Evolutionary conservation across 257 asterid genomes (phyloP).

Genomic region (Leptodermis oblonga): DNA sequence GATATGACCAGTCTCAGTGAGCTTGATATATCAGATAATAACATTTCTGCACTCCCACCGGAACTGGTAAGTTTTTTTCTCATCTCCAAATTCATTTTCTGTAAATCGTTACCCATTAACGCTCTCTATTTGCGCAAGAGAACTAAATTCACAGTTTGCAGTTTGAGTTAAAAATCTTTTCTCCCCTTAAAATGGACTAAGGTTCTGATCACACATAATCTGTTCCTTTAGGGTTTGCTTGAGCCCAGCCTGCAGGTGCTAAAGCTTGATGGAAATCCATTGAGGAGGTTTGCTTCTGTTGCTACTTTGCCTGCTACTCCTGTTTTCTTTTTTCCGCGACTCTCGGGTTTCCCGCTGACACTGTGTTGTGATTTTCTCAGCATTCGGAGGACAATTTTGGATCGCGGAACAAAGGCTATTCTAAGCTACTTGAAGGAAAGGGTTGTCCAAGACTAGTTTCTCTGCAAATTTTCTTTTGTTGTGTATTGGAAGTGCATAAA

Average conservation of each 20-base stretch:
- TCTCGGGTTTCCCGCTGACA: not conserved
- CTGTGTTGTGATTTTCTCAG: slow-evolving; percentile 32
- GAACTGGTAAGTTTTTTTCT: slow-evolving; percentile 51
- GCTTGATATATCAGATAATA: slow-evolving; percentile 84
- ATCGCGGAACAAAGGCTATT: slow-evolving; percentile 80
- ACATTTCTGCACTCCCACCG: slow-evolving; percentile 76
- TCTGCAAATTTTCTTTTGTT: not conserved
- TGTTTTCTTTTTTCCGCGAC: not conserved
- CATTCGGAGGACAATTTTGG: slow-evolving; percentile 84
- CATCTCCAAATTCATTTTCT: not conserved
- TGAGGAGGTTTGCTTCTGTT: slow-evolving; percentile 59
- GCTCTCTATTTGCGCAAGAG: not conserved
- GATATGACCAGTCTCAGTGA: slow-evolving; percentile 63
- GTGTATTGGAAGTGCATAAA: not conserved
- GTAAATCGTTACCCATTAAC: not conserved
- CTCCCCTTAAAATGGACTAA: not conserved
- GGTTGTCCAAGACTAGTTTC: slow-evolving; percentile 45
- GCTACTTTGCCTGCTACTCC: not conserved
- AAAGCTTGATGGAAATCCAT: slow-evolving; percentile 82
- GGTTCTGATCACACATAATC: slow-evolving; percentile 9
- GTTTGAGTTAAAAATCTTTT: too few relatives aligned
- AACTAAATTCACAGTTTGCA: not conserved
- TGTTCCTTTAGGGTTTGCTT: slow-evolving; percentile 73
- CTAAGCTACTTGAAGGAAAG: slow-evolving; percentile 73
- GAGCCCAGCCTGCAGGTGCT: slow-evolving; percentile 79